Evolutionary conservation across 768 basidiomycete genomes (phyloP).

Genomic region (Chalciporus chontae): DNA sequence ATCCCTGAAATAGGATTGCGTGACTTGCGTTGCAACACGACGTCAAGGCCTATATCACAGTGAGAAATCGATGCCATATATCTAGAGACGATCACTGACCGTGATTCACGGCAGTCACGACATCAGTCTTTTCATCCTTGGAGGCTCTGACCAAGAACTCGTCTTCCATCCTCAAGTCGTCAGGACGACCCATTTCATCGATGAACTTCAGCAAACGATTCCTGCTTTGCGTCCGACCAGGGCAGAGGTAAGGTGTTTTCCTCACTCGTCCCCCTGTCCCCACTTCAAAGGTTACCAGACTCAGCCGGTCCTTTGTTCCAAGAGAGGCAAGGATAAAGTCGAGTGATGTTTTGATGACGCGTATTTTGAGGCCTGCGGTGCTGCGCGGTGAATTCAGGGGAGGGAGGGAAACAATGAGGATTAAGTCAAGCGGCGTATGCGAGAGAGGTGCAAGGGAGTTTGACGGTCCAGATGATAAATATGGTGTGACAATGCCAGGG

Average conservation of each 20-base stretch:
- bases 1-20: conserved; percentile 90
- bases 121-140: conserved; percentile 93
- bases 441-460: conserved; percentile 78
- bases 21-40: conserved; percentile 89
- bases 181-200: conserved; percentile 55
- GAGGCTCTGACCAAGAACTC: conserved; percentile 66
- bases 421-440: conserved; percentile 88
- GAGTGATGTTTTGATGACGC: conserved; percentile 84
- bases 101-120: conserved; percentile 97
- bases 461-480: conserved; percentile 69
- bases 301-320: conserved; percentile 75
- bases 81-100: conserved; percentile 40
- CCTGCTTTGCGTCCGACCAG: conserved; percentile 66
- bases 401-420: conserved; percentile 87
- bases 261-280: conserved; percentile 78
- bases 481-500: conserved; percentile 60
- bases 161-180: conserved; percentile 50
- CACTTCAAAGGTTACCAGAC: conserved; percentile 90
- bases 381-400: conserved; percentile 66
- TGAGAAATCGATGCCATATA: background rate
- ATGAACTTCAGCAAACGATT: conserved; percentile 73
- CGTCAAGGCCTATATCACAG: conserved; percentile 66
- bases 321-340: conserved; percentile 82
- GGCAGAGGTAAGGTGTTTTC: conserved; percentile 88
- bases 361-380: conserved; percentile 81